Conservation (phyloP, 208 protist species). For the Kentomonas sorsogonicus region DNA sequence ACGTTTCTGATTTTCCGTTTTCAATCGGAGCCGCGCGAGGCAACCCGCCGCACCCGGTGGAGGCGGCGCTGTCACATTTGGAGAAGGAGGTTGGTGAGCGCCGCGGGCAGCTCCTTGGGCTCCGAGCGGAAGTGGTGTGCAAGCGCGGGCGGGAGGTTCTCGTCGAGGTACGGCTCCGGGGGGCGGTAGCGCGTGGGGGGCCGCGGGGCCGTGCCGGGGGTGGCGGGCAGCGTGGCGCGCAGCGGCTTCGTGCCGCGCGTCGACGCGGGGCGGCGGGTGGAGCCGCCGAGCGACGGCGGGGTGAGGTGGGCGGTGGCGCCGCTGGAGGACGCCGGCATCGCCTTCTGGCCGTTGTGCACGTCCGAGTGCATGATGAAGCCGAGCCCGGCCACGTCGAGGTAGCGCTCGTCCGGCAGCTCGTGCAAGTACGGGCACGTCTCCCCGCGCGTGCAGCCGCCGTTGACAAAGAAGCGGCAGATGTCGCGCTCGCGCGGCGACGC, state of each 20-base stretch:
- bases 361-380: slow-evolving; percentile 87
- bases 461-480: slow-evolving; percentile 87
- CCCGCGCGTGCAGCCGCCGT: slow-evolving; percentile 80
- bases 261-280: slow-evolving; percentile 38
- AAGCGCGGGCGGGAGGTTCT: slow-evolving; percentile 78
- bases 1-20: too few species aligned
- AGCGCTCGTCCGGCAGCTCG: slow-evolving; percentile 85
- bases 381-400: slow-evolving; percentile 80
- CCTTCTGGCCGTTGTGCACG: slow-evolving; percentile 85
- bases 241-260: not conserved
- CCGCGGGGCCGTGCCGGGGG: not conserved
- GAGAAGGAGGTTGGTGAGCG: slow-evolving; percentile 45
- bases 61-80: slow-evolving; percentile 44
- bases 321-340: slow-evolving; percentile 34
- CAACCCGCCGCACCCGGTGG: too few species aligned
- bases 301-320: slow-evolving; percentile 13
- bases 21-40: too few species aligned
- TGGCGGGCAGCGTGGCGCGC: not conserved
- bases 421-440: slow-evolving; percentile 75
- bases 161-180: slow-evolving; percentile 81
- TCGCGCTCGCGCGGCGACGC: slow-evolving; percentile 15
- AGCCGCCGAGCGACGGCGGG: slow-evolving; percentile 16
- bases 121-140: too few species aligned
- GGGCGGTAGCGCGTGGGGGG: slow-evolving; percentile 72
- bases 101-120: slow-evolving; percentile 35